Evolutionary conservation across 1,284 basidiomycete species (phyloP).

Genomic region (Ustilago tritici): DNA sequence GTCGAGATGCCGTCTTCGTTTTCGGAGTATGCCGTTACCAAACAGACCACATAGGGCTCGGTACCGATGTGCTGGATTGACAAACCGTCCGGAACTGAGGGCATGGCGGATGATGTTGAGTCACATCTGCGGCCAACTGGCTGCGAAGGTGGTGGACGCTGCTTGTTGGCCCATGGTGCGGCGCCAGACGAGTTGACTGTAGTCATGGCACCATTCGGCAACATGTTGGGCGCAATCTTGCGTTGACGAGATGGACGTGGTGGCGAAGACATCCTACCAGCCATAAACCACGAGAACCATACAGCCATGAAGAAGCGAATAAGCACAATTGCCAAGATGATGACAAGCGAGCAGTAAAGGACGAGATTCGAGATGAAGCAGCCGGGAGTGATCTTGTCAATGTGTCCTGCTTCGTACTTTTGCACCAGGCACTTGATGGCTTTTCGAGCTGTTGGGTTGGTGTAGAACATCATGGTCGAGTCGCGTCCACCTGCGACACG

Average conservation of each 20-base stretch:
- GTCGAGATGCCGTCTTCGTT: conserved; percentile 90
- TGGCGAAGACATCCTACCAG: conserved; percentile 74
- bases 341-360: conserved; percentile 88
- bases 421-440: conserved; percentile 63
- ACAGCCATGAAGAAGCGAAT: conserved; percentile 96
- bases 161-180: conserved; percentile 81
- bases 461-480: conserved; percentile 75
- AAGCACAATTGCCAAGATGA: conserved; percentile 90
- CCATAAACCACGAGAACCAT: conserved; percentile 95
- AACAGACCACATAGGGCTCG: conserved; percentile 92
- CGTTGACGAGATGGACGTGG: conserved; percentile 72
- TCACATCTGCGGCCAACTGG: conserved; percentile 41
- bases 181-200: conserved; percentile 88
- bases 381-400: conserved; percentile 95
- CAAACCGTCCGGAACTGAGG: conserved; percentile 42
- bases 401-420: conserved; percentile 79
- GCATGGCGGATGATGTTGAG: conserved; percentile 29
- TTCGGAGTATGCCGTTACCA: conserved; percentile 98
- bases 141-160: conserved; percentile 50
- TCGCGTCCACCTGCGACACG: conserved; percentile 79
- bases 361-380: conserved; percentile 92
- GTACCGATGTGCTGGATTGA: conserved; percentile 60
- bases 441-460: conserved; percentile 35
- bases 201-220: conserved; percentile 81
- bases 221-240: conserved; percentile 73